These are phyloP conservation scores for Potentilla sterilis DNA, from an alignment of 306 rosid genomes.

Conservation along the genomic window DNA sequence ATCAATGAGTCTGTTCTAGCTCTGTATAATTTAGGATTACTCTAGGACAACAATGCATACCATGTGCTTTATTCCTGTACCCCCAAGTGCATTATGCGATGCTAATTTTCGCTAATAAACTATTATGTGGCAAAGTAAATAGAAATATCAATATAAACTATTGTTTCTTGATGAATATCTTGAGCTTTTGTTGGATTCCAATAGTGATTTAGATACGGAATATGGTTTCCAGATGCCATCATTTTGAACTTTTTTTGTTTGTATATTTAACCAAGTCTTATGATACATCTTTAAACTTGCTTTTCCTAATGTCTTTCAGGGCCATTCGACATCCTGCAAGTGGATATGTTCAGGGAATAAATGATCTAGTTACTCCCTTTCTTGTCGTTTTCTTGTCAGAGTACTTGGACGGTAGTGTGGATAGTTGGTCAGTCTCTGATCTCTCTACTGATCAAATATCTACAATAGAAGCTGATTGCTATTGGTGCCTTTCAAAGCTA, in stretches of 20 bases:
- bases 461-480: constrained; percentile 85
- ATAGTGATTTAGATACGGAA: not conserved
- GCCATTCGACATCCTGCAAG: constrained; percentile 99
- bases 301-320: constrained; percentile 51
- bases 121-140: not conserved
- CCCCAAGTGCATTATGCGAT: too few species aligned
- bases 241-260: not conserved
- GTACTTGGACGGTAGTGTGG: constrained; percentile 66
- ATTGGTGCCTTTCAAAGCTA: constrained; percentile 92
- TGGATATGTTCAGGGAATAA: constrained; percentile 99
- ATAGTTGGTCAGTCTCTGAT: constrained; percentile 69
- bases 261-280: not conserved
- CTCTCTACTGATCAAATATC: constrained; percentile 63
- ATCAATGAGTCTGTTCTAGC: not conserved
- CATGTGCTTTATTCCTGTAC: not conserved
- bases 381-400: constrained; percentile 90
- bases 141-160: not conserved
- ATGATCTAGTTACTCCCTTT: constrained; percentile 93
- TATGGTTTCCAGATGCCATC: constrained; percentile 2
- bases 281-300: constrained; percentile 3
- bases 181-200: not conserved
- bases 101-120: not conserved
- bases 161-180: not conserved
- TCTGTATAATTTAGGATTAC: not conserved
- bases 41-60: not conserved